Evolutionary conservation across 768 basidiomycete genomes (phyloP).

Genomic region (Grammothele lineata): DNA sequence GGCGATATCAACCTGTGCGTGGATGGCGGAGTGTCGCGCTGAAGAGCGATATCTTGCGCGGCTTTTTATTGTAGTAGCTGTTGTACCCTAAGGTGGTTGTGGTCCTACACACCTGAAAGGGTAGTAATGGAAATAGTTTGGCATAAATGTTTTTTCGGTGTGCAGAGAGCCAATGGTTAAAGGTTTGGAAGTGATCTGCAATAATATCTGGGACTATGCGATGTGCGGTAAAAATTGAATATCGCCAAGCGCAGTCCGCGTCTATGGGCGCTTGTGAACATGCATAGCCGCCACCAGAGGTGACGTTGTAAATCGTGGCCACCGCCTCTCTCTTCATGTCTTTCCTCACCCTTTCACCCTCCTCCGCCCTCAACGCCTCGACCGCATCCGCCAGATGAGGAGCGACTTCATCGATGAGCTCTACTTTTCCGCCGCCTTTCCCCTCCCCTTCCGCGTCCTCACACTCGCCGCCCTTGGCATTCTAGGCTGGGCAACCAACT

Average conservation of each 20-base stretch:
- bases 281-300: not conserved
- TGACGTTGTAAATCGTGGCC: slow-evolving; percentile 4
- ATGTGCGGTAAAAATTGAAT: too few species aligned
- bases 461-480: slow-evolving; percentile 75
- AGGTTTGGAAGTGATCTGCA: too few species aligned
- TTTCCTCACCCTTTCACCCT: not conserved
- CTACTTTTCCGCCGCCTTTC: slow-evolving; percentile 57
- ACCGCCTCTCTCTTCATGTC: slow-evolving; percentile 5
- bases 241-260: too few species aligned
- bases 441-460: slow-evolving; percentile 90
- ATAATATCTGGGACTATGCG: too few species aligned
- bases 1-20: not conserved
- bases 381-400: slow-evolving; percentile 25
- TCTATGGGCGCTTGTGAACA: not conserved
- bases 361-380: slow-evolving; percentile 2
- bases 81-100: too few species aligned
- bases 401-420: slow-evolving; percentile 34
- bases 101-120: too few species aligned
- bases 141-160: too few species aligned
- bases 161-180: too few species aligned
- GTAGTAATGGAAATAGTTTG: too few species aligned
- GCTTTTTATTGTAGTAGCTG: too few species aligned
- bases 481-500: slow-evolving; percentile 88
- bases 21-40: not conserved
- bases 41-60: too few species aligned